Percentiles rank a stretch among this genome's conserved stretches.
Conservation (phyloP, 225 moss, liverwort and hornwort species). For the Sphagnum contortum region DNA sequence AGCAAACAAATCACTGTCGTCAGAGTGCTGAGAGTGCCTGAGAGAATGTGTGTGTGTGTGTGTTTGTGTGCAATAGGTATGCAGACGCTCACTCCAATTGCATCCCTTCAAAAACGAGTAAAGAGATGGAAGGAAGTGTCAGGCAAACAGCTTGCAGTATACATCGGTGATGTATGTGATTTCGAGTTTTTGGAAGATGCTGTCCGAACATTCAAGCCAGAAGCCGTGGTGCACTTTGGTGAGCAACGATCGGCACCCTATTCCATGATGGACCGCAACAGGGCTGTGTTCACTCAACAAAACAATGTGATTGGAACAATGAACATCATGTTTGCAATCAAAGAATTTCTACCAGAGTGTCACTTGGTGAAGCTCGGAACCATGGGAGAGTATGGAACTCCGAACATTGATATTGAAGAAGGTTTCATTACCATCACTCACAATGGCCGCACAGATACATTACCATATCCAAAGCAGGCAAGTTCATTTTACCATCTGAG, state of each 20-base stretch:
- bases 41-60: too few relatives aligned
- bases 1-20: too few relatives aligned
- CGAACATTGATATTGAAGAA: slow-evolving; percentile 97
- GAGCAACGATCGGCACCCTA: slow-evolving; percentile 96
- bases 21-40: too few relatives aligned
- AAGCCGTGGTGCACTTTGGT: slow-evolving; percentile 77
- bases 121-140: slow-evolving; percentile 74
- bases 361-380: slow-evolving; percentile 94
- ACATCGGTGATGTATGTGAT: slow-evolving; percentile 82
- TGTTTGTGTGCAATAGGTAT: slow-evolving; percentile 14
- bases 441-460: slow-evolving; percentile 89
- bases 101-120: slow-evolving; percentile 73
- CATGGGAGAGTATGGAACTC: slow-evolving; percentile 98
- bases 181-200: slow-evolving; percentile 91
- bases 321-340: slow-evolving; percentile 86
- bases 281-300: slow-evolving; percentile 86
- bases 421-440: slow-evolving; percentile 84
- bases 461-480: slow-evolving; percentile 90
- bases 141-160: slow-evolving; percentile 61
- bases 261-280: slow-evolving; percentile 90
- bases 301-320: slow-evolving; percentile 95
- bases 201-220: slow-evolving; percentile 68
- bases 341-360: slow-evolving; percentile 79
- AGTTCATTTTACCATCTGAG: slow-evolving; percentile 91
- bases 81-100: slow-evolving; percentile 77